Evolutionary conservation across 2,329 filamentous ascomycete species (phyloP).

Genomic region (Biscogniauxia mediterranea): DNA sequence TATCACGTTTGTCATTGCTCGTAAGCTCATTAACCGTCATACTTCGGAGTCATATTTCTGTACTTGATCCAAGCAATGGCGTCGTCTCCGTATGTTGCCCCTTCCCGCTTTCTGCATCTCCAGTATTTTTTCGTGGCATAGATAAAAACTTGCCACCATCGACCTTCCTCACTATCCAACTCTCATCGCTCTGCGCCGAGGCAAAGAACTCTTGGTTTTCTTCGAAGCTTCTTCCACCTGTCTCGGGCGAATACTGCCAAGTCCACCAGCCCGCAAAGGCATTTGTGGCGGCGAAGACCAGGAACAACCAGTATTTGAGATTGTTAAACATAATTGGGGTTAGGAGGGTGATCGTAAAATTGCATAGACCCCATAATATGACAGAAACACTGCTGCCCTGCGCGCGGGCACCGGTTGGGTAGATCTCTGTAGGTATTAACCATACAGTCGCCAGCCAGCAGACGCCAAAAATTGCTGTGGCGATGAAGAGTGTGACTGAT

Average conservation of each 20-base stretch:
- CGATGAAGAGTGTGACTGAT: constrained; percentile 51
- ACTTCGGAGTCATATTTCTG: background rate
- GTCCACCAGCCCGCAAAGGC: constrained; percentile 54
- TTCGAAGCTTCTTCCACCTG: constrained; percentile 56
- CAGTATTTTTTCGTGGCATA: constrained; percentile 21
- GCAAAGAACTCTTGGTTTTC: constrained; percentile 60
- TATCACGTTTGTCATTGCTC: no score
- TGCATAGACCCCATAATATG: constrained; percentile 55
- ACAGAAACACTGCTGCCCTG: constrained; percentile 55
- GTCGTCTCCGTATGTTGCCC: constrained; percentile 6
- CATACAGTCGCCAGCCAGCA: constrained; percentile 59
- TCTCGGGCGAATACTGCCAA: constrained; percentile 50
- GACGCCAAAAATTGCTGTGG: constrained; percentile 60
- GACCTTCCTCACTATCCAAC: constrained; percentile 54
- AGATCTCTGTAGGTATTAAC: constrained; percentile 60
- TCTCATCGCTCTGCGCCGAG: constrained; percentile 47
- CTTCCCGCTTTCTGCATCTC: constrained; percentile 7
- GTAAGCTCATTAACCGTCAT: no score
- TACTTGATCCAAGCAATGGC: constrained; percentile 6
- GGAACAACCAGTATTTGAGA: constrained; percentile 56
- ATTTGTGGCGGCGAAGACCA: constrained; percentile 55
- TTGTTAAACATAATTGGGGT: constrained; percentile 61
- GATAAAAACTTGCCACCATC: constrained; percentile 46
- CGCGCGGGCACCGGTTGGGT: constrained; percentile 51
- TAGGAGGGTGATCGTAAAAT: constrained; percentile 56